These are phyloP conservation scores for Kwoniella bestiolae DNA, from an alignment of 768 basidiomycete species.

Conservation along the genomic window DNA sequence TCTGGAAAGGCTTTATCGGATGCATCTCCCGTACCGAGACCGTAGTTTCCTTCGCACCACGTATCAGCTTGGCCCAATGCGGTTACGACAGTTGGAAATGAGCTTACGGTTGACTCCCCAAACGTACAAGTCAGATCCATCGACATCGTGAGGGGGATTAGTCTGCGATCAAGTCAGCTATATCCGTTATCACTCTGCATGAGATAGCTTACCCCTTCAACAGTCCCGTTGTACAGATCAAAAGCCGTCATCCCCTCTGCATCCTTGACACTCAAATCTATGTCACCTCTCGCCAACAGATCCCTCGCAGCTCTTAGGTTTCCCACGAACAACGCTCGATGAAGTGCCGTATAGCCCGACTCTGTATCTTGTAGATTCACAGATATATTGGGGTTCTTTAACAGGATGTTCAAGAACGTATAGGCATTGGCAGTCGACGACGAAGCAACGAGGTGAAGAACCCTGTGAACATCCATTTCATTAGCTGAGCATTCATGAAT, in stretches of 20 bases:
- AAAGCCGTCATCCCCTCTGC: slow-evolving; percentile 84
- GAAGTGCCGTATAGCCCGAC: slow-evolving; percentile 88
- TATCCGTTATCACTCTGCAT: neutral
- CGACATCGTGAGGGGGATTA: slow-evolving; percentile 54
- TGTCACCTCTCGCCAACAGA: slow-evolving; percentile 74
- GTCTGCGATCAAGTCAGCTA: slow-evolving; percentile 41
- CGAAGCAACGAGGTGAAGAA: slow-evolving; percentile 78
- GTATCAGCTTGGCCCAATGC: neutral
- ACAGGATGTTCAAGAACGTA: slow-evolving; percentile 76
- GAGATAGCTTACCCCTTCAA: slow-evolving; percentile 59
- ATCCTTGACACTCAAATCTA: slow-evolving; percentile 75
- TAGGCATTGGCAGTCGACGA: slow-evolving; percentile 67
- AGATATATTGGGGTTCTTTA: slow-evolving; percentile 74
- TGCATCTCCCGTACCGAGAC: slow-evolving; percentile 80
- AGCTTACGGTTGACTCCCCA: slow-evolving; percentile 79
- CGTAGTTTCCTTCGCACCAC: slow-evolving; percentile 67
- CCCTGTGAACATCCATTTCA: slow-evolving; percentile 60
- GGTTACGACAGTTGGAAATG: neutral
- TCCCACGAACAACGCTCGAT: slow-evolving; percentile 80
- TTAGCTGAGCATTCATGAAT: too few relatives aligned
- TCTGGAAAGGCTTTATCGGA: slow-evolving; percentile 81
- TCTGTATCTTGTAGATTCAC: slow-evolving; percentile 81
- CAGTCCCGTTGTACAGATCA: slow-evolving; percentile 92
- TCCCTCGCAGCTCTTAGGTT: slow-evolving; percentile 67
- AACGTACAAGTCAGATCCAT: slow-evolving; percentile 70